Evolutionary conservation across 805 yeast genomes (phyloP).

Genomic region (Myxozyma vanderwaltii): DNA sequence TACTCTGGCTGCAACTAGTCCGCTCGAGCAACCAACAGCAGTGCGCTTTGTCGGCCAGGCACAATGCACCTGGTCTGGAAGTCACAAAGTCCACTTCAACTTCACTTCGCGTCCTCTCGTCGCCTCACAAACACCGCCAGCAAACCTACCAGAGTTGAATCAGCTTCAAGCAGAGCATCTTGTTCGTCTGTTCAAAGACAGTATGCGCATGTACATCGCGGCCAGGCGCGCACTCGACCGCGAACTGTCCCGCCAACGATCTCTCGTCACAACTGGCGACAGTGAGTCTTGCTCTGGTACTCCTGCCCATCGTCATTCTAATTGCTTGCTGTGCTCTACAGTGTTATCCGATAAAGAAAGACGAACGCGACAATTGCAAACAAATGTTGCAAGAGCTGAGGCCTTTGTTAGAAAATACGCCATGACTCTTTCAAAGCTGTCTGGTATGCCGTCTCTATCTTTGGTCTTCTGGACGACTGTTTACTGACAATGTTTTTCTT

Average conservation of each 20-base stretch:
- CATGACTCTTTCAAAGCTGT: slow-evolving; percentile 7
- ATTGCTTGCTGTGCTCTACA: background rate
- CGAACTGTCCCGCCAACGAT: background rate
- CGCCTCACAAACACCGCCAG: background rate
- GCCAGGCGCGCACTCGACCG: slow-evolving; percentile 9
- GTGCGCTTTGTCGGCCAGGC: background rate
- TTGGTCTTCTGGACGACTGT: background rate
- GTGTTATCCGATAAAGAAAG: background rate
- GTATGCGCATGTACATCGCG: slow-evolving; percentile 12
- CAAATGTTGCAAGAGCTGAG: slow-evolving; percentile 19
- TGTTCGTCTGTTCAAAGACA: slow-evolving; percentile 13
- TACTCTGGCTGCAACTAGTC: too few relatives aligned
- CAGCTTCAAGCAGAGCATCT: slow-evolving; percentile 16
- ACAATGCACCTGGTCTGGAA: background rate
- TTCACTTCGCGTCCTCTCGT: too few relatives aligned
- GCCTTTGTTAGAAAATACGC: slow-evolving; percentile 20
- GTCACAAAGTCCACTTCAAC: background rate
- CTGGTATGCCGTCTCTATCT: slow-evolving; percentile 9
- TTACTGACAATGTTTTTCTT: too few relatives aligned
- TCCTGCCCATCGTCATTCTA: background rate
- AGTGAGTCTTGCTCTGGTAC: background rate
- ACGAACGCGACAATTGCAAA: slow-evolving; percentile 10
- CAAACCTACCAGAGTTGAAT: background rate
- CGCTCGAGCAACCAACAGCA: too few relatives aligned
- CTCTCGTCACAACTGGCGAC: background rate